phyloP scores from a whole-genome alignment of 2,329 filamentous ascomycete species.

The Parastagonospora avenae region DNA sequence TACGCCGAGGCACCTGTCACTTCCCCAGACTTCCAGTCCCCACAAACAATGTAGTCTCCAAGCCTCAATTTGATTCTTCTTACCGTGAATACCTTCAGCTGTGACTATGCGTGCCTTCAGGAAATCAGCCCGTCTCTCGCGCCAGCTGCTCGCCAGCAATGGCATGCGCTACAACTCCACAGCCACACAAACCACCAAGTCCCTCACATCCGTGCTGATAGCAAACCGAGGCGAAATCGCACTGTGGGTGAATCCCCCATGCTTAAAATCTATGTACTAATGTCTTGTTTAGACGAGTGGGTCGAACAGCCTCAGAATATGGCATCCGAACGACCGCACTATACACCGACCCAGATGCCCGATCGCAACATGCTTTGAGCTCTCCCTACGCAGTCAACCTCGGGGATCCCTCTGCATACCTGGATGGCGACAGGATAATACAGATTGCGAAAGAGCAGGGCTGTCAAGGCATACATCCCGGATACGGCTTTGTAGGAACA shows the following conservation, averaged over 20 bases:
- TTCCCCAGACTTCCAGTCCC: conserved; percentile 14
- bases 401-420: conserved; percentile 81
- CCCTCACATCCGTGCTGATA: conserved; percentile 82
- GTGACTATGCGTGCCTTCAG: conserved; percentile 45
- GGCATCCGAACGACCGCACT: conserved; percentile 93
- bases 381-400: conserved; percentile 85
- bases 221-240: conserved; percentile 98
- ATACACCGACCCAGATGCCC: conserved; percentile 90
- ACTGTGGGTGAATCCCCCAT: conserved; percentile 55
- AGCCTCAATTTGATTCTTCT: conserved; percentile 16
- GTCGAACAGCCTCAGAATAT: conserved; percentile 82
- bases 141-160: conserved; percentile 41
- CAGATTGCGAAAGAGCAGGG: conserved; percentile 81
- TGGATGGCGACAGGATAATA: conserved; percentile 93
- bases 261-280: background rate
- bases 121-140: conserved; percentile 40
- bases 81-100: conserved; percentile 7
- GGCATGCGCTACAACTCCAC: conserved; percentile 40
- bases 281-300: conserved; percentile 68
- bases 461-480: conserved; percentile 91
- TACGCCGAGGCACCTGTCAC: conserved; percentile 28
- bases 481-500: conserved; percentile 76
- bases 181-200: conserved; percentile 35
- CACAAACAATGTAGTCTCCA: conserved; percentile 22
- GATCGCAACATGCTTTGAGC: conserved; percentile 84